Percentiles rank a stretch among this genome's conserved stretches.
Conservation (phyloP, 352 stramenopile species). For the Thalassiosira oceanica region DNA sequence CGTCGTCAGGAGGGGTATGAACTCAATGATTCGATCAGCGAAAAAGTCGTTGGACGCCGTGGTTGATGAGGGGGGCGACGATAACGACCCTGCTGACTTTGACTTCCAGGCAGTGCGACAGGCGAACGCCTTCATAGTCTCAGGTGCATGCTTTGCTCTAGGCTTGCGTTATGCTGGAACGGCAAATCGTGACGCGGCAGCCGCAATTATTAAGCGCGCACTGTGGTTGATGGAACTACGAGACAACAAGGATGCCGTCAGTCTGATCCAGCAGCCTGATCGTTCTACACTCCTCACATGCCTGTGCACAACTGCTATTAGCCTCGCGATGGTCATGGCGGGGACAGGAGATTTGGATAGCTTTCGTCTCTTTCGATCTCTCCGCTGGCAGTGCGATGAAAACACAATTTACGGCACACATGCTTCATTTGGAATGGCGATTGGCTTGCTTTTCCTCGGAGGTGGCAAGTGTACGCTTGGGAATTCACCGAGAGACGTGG, state of each 20-base stretch:
- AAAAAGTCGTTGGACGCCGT: slow-evolving; percentile 22
- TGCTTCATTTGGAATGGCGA: slow-evolving; percentile 91
- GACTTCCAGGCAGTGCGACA: slow-evolving; percentile 91
- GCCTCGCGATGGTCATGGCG: slow-evolving; percentile 93
- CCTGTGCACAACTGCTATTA: slow-evolving; percentile 87
- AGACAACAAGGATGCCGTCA: slow-evolving; percentile 75
- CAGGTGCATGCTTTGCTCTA: slow-evolving; percentile 92
- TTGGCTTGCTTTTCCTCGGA: slow-evolving; percentile 95
- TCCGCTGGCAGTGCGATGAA: slow-evolving; percentile 82
- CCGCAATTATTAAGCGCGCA: slow-evolving; percentile 65
- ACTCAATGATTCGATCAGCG: slow-evolving; percentile 34
- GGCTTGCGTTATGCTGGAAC: slow-evolving; percentile 93
- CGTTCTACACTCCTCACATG: slow-evolving; percentile 91
- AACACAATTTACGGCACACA: slow-evolving; percentile 92
- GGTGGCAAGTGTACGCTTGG: slow-evolving; percentile 90
- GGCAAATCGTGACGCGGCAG: slow-evolving; percentile 56
- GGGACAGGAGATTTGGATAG: slow-evolving; percentile 93
- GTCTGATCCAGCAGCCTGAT: slow-evolving; percentile 76
- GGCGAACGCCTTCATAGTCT: slow-evolving; percentile 91
- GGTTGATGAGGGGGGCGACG: slow-evolving; percentile 60
- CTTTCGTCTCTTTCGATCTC: slow-evolving; percentile 87
- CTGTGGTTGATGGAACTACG: slow-evolving; percentile 71
- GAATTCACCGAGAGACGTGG: slow-evolving; percentile 85
- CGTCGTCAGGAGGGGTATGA: slow-evolving; percentile 52
- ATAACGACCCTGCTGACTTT: slow-evolving; percentile 56